Conservation (phyloP, 257 asterid species). For the Salvia splendens region DNA sequence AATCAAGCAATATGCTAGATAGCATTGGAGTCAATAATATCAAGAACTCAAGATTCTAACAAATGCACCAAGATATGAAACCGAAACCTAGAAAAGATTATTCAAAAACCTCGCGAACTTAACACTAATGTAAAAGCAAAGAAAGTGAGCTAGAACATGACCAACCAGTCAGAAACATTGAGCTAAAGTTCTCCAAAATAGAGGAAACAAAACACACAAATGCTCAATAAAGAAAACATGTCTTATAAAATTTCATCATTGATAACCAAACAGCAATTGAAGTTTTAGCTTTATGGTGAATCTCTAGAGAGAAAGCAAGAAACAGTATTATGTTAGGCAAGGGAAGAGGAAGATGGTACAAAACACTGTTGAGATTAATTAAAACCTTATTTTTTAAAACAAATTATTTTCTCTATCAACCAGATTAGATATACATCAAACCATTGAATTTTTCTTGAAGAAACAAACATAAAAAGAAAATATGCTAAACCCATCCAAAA, state of each 20-base stretch:
- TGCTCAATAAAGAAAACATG: not conserved
- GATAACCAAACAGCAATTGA: not conserved
- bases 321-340: slow-evolving; percentile 3
- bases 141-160: slow-evolving; percentile 37
- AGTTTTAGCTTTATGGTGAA: not conserved
- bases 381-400: slow-evolving; percentile 7
- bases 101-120: slow-evolving; percentile 31
- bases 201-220: not conserved
- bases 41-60: not conserved
- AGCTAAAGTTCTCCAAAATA: not conserved
- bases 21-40: not conserved
- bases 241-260: not conserved
- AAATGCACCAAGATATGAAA: slow-evolving; percentile 16
- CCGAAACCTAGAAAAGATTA: slow-evolving; percentile 20
- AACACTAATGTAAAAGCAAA: slow-evolving; percentile 33
- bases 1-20: too few relatives aligned
- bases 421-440: slow-evolving; percentile 7
- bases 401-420: slow-evolving; percentile 24
- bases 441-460: not conserved
- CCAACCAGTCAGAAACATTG: slow-evolving; percentile 36
- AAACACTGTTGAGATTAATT: not conserved
- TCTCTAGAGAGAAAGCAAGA: not conserved
- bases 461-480: slow-evolving; percentile 9
- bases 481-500: slow-evolving; percentile 31
- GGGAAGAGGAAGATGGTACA: not conserved